phyloP scores from a whole-genome alignment of 305 asterid genomes.

The Rubia peregrina region DNA sequence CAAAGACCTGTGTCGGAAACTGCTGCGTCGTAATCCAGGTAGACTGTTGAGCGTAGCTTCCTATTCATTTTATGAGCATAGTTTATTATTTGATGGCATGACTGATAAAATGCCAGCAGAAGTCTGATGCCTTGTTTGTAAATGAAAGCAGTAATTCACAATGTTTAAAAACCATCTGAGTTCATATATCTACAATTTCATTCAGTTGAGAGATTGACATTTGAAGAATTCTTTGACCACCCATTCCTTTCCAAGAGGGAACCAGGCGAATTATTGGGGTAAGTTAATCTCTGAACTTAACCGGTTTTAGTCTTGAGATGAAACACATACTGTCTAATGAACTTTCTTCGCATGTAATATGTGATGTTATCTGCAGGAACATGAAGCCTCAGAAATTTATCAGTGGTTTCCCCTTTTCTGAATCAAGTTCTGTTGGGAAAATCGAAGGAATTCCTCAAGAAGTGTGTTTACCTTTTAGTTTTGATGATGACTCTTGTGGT shows the following conservation, averaged over 20 bases:
- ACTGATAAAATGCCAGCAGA: neutral
- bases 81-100: neutral
- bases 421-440: conserved; percentile 25
- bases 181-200: conserved; percentile 9
- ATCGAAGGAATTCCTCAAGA: conserved; percentile 58
- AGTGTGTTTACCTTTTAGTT: conserved; percentile 67
- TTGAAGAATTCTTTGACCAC: conserved; percentile 92
- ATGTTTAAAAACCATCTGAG: conserved; percentile 7
- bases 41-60: conserved; percentile 10
- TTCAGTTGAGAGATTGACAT: conserved; percentile 89
- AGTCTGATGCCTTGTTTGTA: conserved; percentile 4
- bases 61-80: conserved; percentile 1
- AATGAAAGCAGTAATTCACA: neutral
- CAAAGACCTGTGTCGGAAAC: conserved; percentile 72
- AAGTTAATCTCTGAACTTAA: conserved; percentile 22
- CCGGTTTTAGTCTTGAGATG: conserved; percentile 19
- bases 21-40: conserved; percentile 94
- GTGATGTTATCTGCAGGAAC: conserved; percentile 25
- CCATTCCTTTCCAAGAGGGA: conserved; percentile 62
- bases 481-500: conserved; percentile 59
- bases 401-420: conserved; percentile 44
- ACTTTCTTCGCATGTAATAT: neutral
- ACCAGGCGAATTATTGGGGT: conserved; percentile 52
- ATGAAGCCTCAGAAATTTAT: conserved; percentile 37
- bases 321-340: neutral